phyloP scores from a whole-genome alignment of 78 protist species.

The Diacronema lutheri region DNA sequence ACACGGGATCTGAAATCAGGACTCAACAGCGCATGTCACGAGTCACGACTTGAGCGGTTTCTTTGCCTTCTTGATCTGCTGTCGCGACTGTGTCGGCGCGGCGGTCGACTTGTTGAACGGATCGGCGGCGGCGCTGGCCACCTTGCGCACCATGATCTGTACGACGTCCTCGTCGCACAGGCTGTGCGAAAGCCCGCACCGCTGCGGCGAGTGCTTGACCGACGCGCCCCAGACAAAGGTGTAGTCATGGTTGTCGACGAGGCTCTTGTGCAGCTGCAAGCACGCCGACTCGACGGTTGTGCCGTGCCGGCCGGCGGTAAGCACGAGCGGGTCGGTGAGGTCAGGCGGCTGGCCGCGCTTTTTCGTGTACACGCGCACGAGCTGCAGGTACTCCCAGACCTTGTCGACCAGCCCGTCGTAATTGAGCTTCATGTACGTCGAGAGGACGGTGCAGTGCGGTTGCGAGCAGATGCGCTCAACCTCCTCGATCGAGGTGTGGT shows the following conservation, averaged over 20 bases:
- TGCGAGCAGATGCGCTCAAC: background rate
- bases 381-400: conserved; percentile 67
- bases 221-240: conserved; percentile 62
- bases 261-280: background rate
- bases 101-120: background rate
- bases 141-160: conserved; percentile 41
- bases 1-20: too few species aligned
- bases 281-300: conserved; percentile 29
- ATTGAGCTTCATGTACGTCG: conserved; percentile 17
- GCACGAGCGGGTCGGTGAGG: conserved; percentile 56
- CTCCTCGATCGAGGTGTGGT: conserved; percentile 31
- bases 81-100: background rate
- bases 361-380: conserved; percentile 80
- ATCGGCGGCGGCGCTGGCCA: background rate
- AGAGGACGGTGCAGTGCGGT: conserved; percentile 21
- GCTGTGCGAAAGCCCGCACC: conserved; percentile 54
- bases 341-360: conserved; percentile 51
- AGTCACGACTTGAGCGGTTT: background rate
- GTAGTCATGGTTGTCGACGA: background rate
- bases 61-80: background rate
- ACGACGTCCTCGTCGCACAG: conserved; percentile 79
- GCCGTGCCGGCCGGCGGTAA: conserved; percentile 23
- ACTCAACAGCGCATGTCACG: too few species aligned
- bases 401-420: conserved; percentile 5
- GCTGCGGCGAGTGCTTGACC: conserved; percentile 71